Evolutionary conservation across 2,329 filamentous ascomycete genomes (phyloP).

Genomic region (Didymella pinodella): DNA sequence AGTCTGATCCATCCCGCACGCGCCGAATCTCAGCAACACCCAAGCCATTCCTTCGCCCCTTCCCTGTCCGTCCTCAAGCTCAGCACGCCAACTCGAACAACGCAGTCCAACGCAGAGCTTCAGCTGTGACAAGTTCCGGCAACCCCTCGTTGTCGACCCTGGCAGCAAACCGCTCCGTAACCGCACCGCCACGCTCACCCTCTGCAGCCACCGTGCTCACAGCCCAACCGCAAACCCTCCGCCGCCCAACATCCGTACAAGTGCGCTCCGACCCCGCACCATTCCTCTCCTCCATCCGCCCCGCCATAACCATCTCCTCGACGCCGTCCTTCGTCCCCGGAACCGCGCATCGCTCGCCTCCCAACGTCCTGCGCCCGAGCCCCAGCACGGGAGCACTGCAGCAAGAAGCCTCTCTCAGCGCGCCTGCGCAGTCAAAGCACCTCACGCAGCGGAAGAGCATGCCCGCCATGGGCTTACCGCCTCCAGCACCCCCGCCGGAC

Average conservation of each 20-base stretch:
- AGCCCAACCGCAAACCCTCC: slow-evolving; percentile 38
- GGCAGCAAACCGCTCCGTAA: slow-evolving; percentile 42
- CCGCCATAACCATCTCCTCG: slow-evolving; percentile 38
- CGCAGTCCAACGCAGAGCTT: slow-evolving; percentile 43
- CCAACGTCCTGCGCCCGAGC: slow-evolving; percentile 27
- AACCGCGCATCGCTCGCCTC: slow-evolving; percentile 29
- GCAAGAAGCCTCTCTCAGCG: slow-evolving; percentile 29
- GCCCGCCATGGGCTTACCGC: slow-evolving; percentile 53
- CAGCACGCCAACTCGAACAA: slow-evolving; percentile 39
- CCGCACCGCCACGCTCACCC: slow-evolving; percentile 34
- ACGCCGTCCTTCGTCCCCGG: slow-evolving; percentile 45
- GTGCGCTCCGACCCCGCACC: slow-evolving; percentile 54
- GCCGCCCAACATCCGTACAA: slow-evolving; percentile 56
- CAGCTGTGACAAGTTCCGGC: slow-evolving; percentile 30
- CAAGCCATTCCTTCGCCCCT: slow-evolving; percentile 48
- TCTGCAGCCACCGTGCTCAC: slow-evolving; percentile 25
- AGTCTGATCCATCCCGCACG: slow-evolving; percentile 22
- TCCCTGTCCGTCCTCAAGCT: slow-evolving; percentile 46
- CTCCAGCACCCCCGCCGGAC: slow-evolving; percentile 56
- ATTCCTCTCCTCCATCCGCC: slow-evolving; percentile 52
- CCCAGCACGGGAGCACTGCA: slow-evolving; percentile 40
- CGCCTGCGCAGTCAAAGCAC: slow-evolving; percentile 25
- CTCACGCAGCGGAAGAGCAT: slow-evolving; percentile 46
- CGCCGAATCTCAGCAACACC: slow-evolving; percentile 44
- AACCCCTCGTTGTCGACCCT: slow-evolving; percentile 37